Evolutionary conservation across 495 filamentous ascomycete genomes (phyloP), one percentile per base, ranked within the genome.

Genomic region (Neurospora terricola): DNA sequence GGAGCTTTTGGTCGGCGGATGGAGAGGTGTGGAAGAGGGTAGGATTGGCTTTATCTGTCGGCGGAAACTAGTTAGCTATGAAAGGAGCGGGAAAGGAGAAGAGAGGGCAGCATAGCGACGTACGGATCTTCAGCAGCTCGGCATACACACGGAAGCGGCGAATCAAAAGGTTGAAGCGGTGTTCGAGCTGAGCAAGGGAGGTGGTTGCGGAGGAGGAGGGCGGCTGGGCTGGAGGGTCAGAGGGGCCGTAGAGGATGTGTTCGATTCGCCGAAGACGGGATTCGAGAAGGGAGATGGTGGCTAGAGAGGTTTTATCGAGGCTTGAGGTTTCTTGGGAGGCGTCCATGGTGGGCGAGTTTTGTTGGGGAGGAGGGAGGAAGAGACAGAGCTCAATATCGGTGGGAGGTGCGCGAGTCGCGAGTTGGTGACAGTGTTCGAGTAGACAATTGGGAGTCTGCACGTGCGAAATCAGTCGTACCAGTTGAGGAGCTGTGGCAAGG

Each of bases 231-330:
- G 76, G 75, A 37, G 78, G 83, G 78, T 75, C 43, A 0, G 79
- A 75, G 23, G 79, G 73, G 3, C 93, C 93, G 74, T 89, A 89
- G 69, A 97, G 84, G 38, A 91, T 84, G 81, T 91, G 94, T 74
- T 93, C 90, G 69, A 96, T 83, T 36, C 91, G 87, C 69, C 86
- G 84, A 39, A 97, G 86, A 43, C 94, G 91, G n/a, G 84, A 83
- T 76, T 94, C 91, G 5, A 97, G 90, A 69, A 93, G 86, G 40
- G 91, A 89, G 69, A 96, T 88, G 1, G 94, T 95, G 38, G 84
- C 83, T 5, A 88, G 79, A 0, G 88, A 83, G 3, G 86, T 87
- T 45, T 83, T 81, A 75, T 88, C 87, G 9, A 87, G 78, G 40
- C 69, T 73, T 75, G 72, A 69, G 76, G 71, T 36, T 71, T 39